A percentile compares a stretch with the other conserved stretches of the same genome.
These are phyloP conservation scores for Triangularia setosa DNA, from an alignment of 2,329 filamentous ascomycete genomes.

Conservation along the genomic window DNA sequence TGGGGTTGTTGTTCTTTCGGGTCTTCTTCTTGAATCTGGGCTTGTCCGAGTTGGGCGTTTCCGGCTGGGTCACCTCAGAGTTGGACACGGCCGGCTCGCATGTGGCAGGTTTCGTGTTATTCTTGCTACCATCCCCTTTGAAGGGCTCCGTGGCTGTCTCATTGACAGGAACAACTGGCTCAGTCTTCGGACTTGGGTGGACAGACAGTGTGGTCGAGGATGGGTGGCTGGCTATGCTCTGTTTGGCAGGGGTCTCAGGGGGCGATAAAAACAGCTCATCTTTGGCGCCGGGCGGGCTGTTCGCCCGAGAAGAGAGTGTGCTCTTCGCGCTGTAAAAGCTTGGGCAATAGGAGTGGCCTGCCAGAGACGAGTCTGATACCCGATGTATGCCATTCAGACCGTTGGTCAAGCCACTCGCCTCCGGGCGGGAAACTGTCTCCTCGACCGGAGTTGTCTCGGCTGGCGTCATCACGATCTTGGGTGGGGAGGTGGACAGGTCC, in stretches of 20 bases:
- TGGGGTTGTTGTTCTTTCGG: background rate
- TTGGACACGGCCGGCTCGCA: background rate
- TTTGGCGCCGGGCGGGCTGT: background rate
- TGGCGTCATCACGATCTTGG: background rate
- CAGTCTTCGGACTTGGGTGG: background rate
- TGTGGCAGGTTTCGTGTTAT: background rate
- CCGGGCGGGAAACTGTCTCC: background rate
- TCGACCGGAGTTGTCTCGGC: background rate
- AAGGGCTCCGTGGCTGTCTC: background rate
- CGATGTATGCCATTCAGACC: background rate
- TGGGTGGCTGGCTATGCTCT: background rate
- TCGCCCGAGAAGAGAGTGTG: background rate
- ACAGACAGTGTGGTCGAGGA: background rate
- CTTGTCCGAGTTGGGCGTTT: background rate
- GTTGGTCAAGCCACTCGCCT: background rate
- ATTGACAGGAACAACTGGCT: background rate
- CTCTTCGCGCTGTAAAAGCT: background rate
- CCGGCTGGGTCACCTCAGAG: background rate
- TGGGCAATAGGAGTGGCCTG: background rate
- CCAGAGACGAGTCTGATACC: background rate
- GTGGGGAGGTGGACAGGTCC: background rate
- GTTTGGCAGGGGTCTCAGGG: background rate
- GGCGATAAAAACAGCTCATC: background rate
- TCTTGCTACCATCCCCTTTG: background rate
- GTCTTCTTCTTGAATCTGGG: background rate